Percentiles rank a stretch among this genome's conserved stretches.
These are phyloP conservation scores for Eleusine indica DNA, from an alignment of 176 grass and related monocot species.

Conservation along the genomic window DNA sequence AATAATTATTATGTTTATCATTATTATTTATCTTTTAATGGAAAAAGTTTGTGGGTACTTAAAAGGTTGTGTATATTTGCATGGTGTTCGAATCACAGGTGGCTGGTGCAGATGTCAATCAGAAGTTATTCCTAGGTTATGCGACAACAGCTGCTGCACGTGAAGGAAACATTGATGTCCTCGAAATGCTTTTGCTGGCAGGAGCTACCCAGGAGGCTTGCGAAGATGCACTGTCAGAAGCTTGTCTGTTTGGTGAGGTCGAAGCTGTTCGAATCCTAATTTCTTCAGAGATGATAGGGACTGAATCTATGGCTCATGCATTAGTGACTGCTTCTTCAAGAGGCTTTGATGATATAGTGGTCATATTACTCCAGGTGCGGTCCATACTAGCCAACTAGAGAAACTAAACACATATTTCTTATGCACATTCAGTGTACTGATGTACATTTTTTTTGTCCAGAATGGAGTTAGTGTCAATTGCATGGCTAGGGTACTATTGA, in stretches of 20 bases:
- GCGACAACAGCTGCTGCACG: conserved; percentile 64
- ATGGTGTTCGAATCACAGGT: conserved; percentile 26
- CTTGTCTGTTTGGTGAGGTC: conserved; percentile 46
- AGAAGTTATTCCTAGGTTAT: conserved; percentile 65
- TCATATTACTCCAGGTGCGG: conserved; percentile 52
- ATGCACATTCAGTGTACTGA: conserved; percentile 10
- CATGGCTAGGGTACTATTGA: conserved; percentile 58
- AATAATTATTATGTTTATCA: too few relatives aligned
- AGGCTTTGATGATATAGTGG: conserved; percentile 59
- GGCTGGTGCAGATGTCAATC: conserved; percentile 62
- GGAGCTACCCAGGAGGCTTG: conserved; percentile 53
- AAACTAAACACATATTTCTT: conserved; percentile 18
- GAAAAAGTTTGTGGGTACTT: neutral
- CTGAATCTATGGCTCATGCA: conserved; percentile 47
- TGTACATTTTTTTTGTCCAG: conserved; percentile 17
- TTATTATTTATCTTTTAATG: neutral
- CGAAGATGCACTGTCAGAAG: conserved; percentile 60
- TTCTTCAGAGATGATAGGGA: conserved; percentile 47
- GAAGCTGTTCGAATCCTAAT: conserved; percentile 39
- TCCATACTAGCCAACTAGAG: neutral
- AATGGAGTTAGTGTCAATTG: conserved; percentile 61
- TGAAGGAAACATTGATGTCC: conserved; percentile 49
- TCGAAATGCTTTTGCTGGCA: conserved; percentile 54
- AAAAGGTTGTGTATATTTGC: neutral
- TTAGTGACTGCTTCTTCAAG: conserved; percentile 60